Evolutionary conservation across 2,329 filamentous ascomycete species (phyloP), one percentile per base, ranked within the genome.

Genomic region (Bertia moriformis): DNA sequence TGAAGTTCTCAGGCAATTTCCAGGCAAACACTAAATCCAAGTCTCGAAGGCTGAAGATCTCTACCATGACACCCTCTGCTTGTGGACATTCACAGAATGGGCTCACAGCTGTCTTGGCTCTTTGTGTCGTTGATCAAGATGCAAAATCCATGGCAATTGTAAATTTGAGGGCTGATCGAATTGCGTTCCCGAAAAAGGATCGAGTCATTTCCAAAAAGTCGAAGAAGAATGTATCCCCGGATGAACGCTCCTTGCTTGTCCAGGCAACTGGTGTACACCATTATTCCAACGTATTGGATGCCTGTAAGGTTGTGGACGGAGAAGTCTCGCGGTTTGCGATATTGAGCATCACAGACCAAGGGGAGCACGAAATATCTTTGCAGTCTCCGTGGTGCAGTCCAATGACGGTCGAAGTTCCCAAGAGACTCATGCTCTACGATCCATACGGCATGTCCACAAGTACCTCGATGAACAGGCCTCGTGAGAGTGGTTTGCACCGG

Each of bases 301-400:
- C 79, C 4, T 84, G 79, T 55, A 82, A 76, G 48, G 56, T 88
- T 33, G 63, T 67, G 3, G 82, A 88, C 52, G 77, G 77, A 2
- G 63, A 68, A 18, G 64, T 81, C 40, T 74, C 78, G 20, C 75
- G 78, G 45, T 79, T 88, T 39, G 59, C 87, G 2, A 74, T 83
- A 18, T 59, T 89, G 13, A 81, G 77, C 3, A 72, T 79, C 47
- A 72, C 74, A 18, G 67, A 69, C 38, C 64, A 74, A 45, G 78
- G 79, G 1, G 67, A 69, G 19, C 70, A 73, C 37, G 74, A 82
- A 49, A 57, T 89, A 14, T 83, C 78, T 46, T 61, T 84, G 7
- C 82, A 87, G 54, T 80, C 80, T 4, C 82, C 81, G 1, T 88
- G 83, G 83, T 78, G 78, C 41, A 69, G 71, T 39, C 65, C 82